Evolutionary conservation across 306 rosid genomes (phyloP).

Genomic region (Quercus gilva): DNA sequence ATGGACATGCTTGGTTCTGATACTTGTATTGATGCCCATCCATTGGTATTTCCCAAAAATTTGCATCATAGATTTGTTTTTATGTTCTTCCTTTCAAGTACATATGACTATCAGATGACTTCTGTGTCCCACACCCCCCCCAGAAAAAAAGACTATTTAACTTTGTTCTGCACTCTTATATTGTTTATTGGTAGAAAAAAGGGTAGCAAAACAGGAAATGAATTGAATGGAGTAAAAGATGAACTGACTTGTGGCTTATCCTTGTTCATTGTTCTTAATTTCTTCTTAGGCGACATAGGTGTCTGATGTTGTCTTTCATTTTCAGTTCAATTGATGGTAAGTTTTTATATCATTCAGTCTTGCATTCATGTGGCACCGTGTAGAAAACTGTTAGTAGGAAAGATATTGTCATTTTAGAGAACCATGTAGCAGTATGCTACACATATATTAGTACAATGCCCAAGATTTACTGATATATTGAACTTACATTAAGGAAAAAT

Average conservation of each 20-base stretch:
- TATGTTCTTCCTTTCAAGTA: background rate
- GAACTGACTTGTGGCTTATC: background rate
- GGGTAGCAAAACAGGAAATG: background rate
- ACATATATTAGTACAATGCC: background rate
- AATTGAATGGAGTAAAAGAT: background rate
- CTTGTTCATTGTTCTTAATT: background rate
- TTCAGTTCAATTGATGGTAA: background rate
- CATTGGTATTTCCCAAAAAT: constrained; percentile 55
- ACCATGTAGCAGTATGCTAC: background rate
- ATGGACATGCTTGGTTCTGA: constrained; percentile 81
- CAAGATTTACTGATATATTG: background rate
- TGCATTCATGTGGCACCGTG: background rate
- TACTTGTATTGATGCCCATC: constrained; percentile 74
- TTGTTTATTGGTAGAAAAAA: background rate
- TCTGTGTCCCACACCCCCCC: too few species aligned
- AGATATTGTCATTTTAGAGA: background rate
- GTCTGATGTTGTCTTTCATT: background rate
- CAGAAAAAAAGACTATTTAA: background rate
- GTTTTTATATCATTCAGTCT: background rate
- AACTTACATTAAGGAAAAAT: background rate
- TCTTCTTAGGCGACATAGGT: background rate
- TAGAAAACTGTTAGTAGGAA: background rate
- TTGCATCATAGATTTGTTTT: background rate
- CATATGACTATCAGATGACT: background rate
- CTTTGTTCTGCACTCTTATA: background rate